Conservation (phyloP, 805 yeast species). For the Jamesozyma rosinii region DNA sequence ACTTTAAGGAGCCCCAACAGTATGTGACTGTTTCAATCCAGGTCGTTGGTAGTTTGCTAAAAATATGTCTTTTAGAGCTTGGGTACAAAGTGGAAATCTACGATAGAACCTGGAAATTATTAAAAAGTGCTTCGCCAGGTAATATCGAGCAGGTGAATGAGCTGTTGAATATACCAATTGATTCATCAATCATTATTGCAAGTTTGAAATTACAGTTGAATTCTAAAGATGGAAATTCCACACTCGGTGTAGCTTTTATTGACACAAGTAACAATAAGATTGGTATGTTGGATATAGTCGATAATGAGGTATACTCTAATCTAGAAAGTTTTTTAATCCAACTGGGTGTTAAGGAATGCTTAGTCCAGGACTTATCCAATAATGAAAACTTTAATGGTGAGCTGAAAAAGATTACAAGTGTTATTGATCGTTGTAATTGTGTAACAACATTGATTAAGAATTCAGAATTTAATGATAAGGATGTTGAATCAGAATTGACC, state of each 20-base stretch:
- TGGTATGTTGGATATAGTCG: conserved; percentile 71
- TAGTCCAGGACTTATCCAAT: conserved; percentile 40
- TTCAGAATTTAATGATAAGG: conserved; percentile 51
- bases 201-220: conserved; percentile 31
- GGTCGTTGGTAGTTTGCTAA: conserved; percentile 56
- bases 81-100: conserved; percentile 77
- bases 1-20: conserved; percentile 25
- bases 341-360: conserved; percentile 77
- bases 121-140: conserved; percentile 77
- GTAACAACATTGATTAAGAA: conserved; percentile 54
- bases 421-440: conserved; percentile 70
- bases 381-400: conserved; percentile 32
- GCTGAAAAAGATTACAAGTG: conserved; percentile 53
- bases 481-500: conserved; percentile 69
- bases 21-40: conserved; percentile 74
- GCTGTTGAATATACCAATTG: conserved; percentile 42
- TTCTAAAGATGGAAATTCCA: conserved; percentile 31
- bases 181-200: conserved; percentile 46
- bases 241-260: conserved; percentile 70
- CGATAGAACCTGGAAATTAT: conserved; percentile 51
- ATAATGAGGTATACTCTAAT: conserved; percentile 80
- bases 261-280: conserved; percentile 61
- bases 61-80: conserved; percentile 55
- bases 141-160: conserved; percentile 73
- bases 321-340: conserved; percentile 81